These are phyloP conservation scores for Sporothrix globosa DNA, from an alignment of 2,329 filamentous ascomycete species.

Conservation along the genomic window DNA sequence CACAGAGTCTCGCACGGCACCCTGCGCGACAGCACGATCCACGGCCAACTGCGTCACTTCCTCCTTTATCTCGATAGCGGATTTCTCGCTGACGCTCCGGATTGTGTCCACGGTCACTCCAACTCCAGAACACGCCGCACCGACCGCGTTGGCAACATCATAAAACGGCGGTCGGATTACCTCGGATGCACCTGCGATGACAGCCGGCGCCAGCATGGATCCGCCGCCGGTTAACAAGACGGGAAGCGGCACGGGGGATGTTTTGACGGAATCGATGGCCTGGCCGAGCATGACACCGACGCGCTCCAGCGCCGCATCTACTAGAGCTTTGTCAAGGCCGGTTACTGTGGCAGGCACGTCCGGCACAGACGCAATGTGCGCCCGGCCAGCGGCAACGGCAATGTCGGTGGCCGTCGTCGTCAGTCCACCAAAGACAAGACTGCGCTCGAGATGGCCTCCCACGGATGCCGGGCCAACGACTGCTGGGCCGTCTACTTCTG, in stretches of 20 bases:
- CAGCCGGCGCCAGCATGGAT: neutral
- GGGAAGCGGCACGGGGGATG: neutral
- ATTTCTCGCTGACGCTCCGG: neutral
- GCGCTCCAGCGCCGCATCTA: neutral
- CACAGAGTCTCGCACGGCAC: neutral
- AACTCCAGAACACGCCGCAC: neutral
- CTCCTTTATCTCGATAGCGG: neutral
- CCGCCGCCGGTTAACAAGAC: neutral
- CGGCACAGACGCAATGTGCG: neutral
- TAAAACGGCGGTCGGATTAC: neutral
- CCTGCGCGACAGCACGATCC: neutral
- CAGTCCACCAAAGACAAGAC: neutral
- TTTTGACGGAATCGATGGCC: conserved; percentile 4
- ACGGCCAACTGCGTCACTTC: neutral
- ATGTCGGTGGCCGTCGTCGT: neutral
- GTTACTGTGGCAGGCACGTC: neutral
- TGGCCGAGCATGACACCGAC: neutral
- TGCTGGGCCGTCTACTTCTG: neutral
- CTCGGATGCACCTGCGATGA: neutral
- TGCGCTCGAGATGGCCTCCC: neutral
- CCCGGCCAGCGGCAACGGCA: neutral
- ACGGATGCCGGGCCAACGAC: neutral
- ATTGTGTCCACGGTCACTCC: neutral
- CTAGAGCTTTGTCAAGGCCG: neutral
- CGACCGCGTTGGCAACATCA: neutral